A percentile compares a stretch with the other conserved stretches of the same genome.
These are phyloP conservation scores for Suillus hirtellus DNA, from an alignment of 768 basidiomycete species.

Conservation along the genomic window DNA sequence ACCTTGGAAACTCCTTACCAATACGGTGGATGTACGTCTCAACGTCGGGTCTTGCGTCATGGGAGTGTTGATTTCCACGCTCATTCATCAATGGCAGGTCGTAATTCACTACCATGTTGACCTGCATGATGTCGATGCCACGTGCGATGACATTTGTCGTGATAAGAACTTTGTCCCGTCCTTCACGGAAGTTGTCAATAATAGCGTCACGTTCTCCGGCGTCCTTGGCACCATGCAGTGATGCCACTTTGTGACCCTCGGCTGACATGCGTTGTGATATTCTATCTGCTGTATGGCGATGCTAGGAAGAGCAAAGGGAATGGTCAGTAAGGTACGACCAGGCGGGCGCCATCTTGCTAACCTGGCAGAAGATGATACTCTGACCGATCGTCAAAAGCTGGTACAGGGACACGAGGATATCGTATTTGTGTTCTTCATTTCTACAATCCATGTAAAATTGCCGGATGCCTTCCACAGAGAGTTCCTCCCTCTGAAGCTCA, in stretches of 20 bases:
- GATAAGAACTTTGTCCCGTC: constrained; percentile 95
- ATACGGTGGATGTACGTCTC: constrained; percentile 99
- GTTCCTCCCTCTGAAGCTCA: constrained; percentile 89
- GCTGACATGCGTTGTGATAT: constrained; percentile 88
- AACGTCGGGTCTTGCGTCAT: constrained; percentile 74
- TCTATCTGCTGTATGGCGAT: constrained; percentile 88
- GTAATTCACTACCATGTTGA: constrained; percentile 99
- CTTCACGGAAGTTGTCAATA: constrained; percentile 95
- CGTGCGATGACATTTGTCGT: constrained; percentile 99
- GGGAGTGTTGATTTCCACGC: constrained; percentile 42
- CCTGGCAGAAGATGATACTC: constrained; percentile 98
- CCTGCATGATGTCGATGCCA: constrained; percentile 97
- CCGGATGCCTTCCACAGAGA: constrained; percentile 90
- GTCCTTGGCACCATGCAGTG: constrained; percentile 93
- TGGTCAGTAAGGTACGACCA: constrained; percentile 6
- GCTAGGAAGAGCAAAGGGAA: constrained; percentile 41
- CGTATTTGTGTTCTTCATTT: constrained; percentile 91
- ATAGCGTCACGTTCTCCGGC: constrained; percentile 85
- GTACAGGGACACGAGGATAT: constrained; percentile 90
- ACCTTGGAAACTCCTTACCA: constrained; percentile 50
- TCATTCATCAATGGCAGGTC: constrained; percentile 88
- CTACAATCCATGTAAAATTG: constrained; percentile 98
- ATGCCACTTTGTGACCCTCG: constrained; percentile 96
- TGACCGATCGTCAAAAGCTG: constrained; percentile 92
- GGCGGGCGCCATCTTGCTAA: constrained; percentile 34